Evolutionary conservation across 331 rosid genomes (phyloP).

Genomic region (Acacia concinna): DNA sequence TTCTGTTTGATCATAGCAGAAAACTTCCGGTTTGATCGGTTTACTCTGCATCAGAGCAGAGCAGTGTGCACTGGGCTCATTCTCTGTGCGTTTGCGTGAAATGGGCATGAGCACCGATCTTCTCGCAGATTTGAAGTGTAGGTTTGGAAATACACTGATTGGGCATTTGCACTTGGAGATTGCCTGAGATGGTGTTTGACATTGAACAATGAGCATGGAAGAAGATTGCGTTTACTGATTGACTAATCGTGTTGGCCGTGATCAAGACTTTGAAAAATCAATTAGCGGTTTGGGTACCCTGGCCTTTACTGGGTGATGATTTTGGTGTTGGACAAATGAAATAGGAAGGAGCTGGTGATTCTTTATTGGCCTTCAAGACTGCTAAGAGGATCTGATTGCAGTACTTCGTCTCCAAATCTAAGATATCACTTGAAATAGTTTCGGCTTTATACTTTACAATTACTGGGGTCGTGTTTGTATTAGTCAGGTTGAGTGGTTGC

Average conservation of each 20-base stretch:
- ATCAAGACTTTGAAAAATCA: conserved; percentile 33
- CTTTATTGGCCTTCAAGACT: conserved; percentile 37
- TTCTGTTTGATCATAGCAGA: conserved; percentile 43
- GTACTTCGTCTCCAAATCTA: conserved; percentile 45
- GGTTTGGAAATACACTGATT: conserved; percentile 38
- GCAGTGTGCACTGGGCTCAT: conserved; percentile 34
- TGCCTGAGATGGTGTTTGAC: conserved; percentile 49
- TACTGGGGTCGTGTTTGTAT: background rate
- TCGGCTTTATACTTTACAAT: conserved; percentile 28
- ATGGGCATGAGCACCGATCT: conserved; percentile 62
- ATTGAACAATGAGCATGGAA: conserved; percentile 54
- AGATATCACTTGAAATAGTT: conserved; percentile 40
- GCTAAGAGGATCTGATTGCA: conserved; percentile 43
- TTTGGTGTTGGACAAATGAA: conserved; percentile 39
- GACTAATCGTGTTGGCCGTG: conserved; percentile 42
- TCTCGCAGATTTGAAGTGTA: conserved; percentile 37
- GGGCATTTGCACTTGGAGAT: conserved; percentile 52
- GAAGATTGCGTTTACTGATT: conserved; percentile 59
- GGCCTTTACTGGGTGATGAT: conserved; percentile 45
- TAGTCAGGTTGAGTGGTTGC: conserved; percentile 26
- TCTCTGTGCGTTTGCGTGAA: conserved; percentile 26
- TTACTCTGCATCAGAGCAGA: conserved; percentile 18
- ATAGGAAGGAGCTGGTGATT: conserved; percentile 43
- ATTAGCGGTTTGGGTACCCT: conserved; percentile 36
- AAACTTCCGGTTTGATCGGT: conserved; percentile 48